A percentile compares a stretch with the other conserved stretches of the same genome.
phyloP scores from a whole-genome alignment of 306 rosid species.

The Oxytropis ochrocephala region DNA sequence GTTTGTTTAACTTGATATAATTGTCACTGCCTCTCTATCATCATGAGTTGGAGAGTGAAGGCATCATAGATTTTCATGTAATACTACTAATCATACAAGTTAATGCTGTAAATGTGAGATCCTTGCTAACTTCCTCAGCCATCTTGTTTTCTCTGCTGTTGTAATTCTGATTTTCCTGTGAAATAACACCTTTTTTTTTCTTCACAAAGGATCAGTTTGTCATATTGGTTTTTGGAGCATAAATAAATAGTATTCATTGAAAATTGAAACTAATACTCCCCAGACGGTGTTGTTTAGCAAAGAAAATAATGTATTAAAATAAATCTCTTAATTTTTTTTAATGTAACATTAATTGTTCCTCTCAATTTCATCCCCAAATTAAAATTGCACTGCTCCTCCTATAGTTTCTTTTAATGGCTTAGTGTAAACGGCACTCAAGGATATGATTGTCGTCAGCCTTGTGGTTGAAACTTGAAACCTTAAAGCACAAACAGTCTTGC shows the following conservation, averaged over 20 bases:
- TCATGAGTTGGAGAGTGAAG: constrained; percentile 24
- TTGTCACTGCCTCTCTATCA: constrained; percentile 20
- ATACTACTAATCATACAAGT: constrained; percentile 30
- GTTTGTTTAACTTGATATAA: constrained; percentile 26
- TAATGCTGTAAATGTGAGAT: constrained; percentile 46
- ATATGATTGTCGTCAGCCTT: neutral
- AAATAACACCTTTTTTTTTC: neutral
- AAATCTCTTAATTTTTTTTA: too few species aligned
- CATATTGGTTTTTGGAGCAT: neutral
- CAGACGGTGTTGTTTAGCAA: too few species aligned
- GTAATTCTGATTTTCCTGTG: constrained; percentile 1
- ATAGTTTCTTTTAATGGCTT: too few species aligned
- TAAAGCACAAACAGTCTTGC: neutral
- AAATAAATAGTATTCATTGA: neutral
- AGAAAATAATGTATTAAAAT: too few species aligned
- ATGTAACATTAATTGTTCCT: too few species aligned
- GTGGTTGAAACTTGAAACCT: constrained; percentile 1
- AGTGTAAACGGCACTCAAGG: neutral
- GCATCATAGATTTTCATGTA: constrained; percentile 23
- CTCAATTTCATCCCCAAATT: too few species aligned
- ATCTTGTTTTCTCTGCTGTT: constrained; percentile 19
- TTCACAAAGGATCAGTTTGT: neutral
- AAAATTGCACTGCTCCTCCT: too few species aligned
- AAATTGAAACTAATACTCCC: neutral
- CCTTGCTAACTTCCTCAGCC: constrained; percentile 33